Evolutionary conservation across 257 asterid species (phyloP), one percentile per base, ranked within the genome.

Genomic region (Solanum peruvianum): DNA sequence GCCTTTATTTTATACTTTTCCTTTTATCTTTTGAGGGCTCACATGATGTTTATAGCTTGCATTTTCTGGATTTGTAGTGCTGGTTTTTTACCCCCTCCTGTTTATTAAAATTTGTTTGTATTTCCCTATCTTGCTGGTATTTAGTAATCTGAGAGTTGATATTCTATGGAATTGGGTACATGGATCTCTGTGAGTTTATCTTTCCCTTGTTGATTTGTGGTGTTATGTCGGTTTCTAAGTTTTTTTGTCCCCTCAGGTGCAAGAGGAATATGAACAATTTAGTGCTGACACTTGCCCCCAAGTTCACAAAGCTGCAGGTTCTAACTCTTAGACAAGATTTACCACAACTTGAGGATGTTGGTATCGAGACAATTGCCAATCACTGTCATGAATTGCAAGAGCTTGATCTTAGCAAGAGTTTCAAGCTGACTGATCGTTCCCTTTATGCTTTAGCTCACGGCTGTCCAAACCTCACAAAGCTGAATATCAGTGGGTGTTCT

Each of bases 341-440:
- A 35, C 98, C 99, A 3, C 99, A 97, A 64, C 99, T 97, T 45
- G 89, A 90, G 75, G 99, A 97, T 13, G 93, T 91, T 7, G 95
- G 95, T 5, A 93, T 96, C 2, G 99, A 97, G 64, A 87, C 88
- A 71, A 93, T 97, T 35, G 92, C 99, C 70, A 87, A 81, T 9
- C 62, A 91, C 86, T 97, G 99, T 70, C 97, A 82, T 62, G 99
- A 97, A 58, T 93, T 97, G 18, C 92, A 88, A 82, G 99, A 97
- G 76, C 91, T 97, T 91, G 99, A 97, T 87, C 94, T 97, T 29
- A 97, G 99, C 88, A 97, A 97, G 91, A 96, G 99, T 86, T 92
- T 95, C 86, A 89, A 91, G 84, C 98, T 97, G 5, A 94, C 98
- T 0, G 99, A 96, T 82, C 91, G 92, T 31, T 96, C 99, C 27